Base-by-base conservation (phyloP, 805 yeast genomes). In the Spathaspora passalidarum region DNA sequence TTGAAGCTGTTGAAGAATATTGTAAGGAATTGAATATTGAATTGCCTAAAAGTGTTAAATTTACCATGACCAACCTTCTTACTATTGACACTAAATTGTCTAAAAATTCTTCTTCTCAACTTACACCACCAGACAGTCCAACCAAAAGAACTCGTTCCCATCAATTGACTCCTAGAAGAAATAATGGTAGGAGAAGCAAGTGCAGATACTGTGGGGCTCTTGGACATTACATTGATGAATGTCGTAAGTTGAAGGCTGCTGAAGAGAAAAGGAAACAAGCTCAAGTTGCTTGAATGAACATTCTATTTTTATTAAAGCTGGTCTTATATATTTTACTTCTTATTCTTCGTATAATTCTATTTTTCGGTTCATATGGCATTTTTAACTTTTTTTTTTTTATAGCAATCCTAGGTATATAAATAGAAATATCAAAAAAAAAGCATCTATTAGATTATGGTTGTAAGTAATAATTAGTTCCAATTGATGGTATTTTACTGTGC, bases 161-260 rank as follows among this genome's bases (percentile, higher is more conserved):
- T 13, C 14, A 29, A 10, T 29, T 29, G 16, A 9, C 34, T 10
- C 34, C 34, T 29, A 14, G 17, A 29, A 29, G 17, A 29, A 29
- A 17, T n/a, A 13, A 17, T 10, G 14, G 14, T 3, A 29, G 7
- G 17, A 29, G 34, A 29, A 29, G 34, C 14, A 29, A 29, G 13
- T 36, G 39, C 20, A 36, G 14, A 20, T 36, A 36, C 21, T 36
- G 39, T 21, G 17, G 17, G 5, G 39, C 39, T 11, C 22, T 20
- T 36, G 39, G 39, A 10, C 39, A 36, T 36, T 19, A 19, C 13
- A 21, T 36, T 11, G 22, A 21, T 20, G 39, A 36, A 20, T 36
- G 39, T 20, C 39, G 39, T 20, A 36, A 36, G 14, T 36, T 36
- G 16, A 36, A 36, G 14, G 25, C 39, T 20, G 39, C 21, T 11